Percentiles rank a stretch among this genome's conserved stretches.
phyloP scores from a whole-genome alignment of 129 eudicot species.

The Ambrosia artemisiifolia region DNA sequence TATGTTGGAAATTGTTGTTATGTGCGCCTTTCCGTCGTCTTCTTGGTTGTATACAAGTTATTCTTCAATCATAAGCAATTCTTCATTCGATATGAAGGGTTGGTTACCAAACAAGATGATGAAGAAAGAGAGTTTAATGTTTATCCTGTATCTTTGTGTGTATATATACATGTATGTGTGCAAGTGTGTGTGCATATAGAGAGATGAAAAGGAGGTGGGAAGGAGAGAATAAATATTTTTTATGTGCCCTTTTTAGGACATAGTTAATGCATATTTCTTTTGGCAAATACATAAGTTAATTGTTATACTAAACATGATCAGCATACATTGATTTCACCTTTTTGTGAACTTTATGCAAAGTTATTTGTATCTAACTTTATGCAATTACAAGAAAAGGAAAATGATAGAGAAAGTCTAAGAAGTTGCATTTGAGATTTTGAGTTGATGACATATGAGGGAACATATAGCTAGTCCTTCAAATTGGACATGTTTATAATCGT shows the following conservation, averaged over 20 bases:
- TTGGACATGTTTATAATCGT: not conserved
- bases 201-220: not conserved
- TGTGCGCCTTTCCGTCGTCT: slow-evolving; percentile 8
- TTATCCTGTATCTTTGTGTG: slow-evolving; percentile 5
- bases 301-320: not conserved
- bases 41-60: slow-evolving; percentile 16
- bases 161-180: not conserved
- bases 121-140: slow-evolving; percentile 2
- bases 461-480: slow-evolving; percentile 4
- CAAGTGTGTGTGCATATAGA: not conserved
- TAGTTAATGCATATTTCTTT: slow-evolving; percentile 24
- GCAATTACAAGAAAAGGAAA: slow-evolving; percentile 11
- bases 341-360: slow-evolving; percentile 24
- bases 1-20: slow-evolving; percentile 32
- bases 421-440: not conserved
- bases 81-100: slow-evolving; percentile 4
- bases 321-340: slow-evolving; percentile 16
- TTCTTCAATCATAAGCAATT: slow-evolving; percentile 2
- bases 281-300: slow-evolving; percentile 8
- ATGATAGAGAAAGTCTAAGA: not conserved
- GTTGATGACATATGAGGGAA: not conserved
- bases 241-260: slow-evolving; percentile 15
- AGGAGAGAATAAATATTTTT: not conserved
- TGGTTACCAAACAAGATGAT: slow-evolving; percentile 7
- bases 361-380: slow-evolving; percentile 4